A percentile compares a stretch with the other conserved stretches of the same genome.
phyloP scores from a whole-genome alignment of 2,329 filamentous ascomycete species.

The Sclerotinia borealis region DNA sequence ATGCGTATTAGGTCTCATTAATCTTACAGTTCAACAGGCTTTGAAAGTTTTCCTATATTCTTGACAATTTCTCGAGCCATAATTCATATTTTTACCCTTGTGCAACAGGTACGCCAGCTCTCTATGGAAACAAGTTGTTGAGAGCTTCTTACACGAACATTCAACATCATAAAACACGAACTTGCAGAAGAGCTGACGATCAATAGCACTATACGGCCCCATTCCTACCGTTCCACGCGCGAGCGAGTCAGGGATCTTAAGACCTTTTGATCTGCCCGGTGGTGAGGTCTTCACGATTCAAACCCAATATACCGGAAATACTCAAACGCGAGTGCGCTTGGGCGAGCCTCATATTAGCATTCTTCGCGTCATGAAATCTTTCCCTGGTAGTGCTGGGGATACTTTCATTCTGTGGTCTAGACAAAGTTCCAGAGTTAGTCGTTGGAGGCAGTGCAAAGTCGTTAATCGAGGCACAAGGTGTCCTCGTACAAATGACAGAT shows the following conservation, averaged over 20 bases:
- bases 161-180: neutral
- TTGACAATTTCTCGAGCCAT: neutral
- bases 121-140: neutral
- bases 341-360: neutral
- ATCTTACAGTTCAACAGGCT: neutral
- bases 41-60: neutral
- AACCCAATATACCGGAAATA: neutral
- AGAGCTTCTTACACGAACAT: neutral
- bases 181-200: neutral
- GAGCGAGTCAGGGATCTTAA: neutral
- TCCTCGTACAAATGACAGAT: slow-evolving; percentile 5
- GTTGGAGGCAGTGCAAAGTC: slow-evolving; percentile 11
- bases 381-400: neutral
- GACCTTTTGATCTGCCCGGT: neutral
- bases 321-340: neutral
- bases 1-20: neutral
- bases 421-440: neutral
- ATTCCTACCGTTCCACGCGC: neutral
- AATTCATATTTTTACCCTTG: neutral
- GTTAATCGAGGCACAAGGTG: slow-evolving; percentile 10
- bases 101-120: neutral
- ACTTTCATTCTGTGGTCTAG: neutral
- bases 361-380: neutral
- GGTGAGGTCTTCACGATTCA: neutral
- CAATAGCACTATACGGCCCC: neutral